phyloP scores from a whole-genome alignment of 371 early-diverging fungal genomes.

The Mortierella polycephala region DNA sequence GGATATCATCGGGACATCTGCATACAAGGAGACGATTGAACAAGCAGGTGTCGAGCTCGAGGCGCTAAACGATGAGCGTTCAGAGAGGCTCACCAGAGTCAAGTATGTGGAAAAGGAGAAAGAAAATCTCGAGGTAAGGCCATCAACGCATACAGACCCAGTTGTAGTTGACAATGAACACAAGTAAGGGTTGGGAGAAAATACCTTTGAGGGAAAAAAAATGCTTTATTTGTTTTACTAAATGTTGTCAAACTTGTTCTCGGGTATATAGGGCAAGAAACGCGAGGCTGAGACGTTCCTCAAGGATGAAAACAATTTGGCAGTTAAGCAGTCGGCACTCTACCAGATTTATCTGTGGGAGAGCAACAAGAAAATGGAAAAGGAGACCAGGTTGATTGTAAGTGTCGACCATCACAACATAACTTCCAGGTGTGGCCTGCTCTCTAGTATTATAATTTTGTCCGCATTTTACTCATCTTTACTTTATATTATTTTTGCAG shows the following conservation, averaged over 20 bases:
- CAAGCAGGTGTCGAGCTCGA: slow-evolving; percentile 76
- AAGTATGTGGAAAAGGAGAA: slow-evolving; percentile 89
- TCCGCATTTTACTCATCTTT: background rate
- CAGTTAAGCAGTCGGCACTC: slow-evolving; percentile 76
- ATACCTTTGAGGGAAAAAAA: background rate
- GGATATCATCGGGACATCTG: slow-evolving; percentile 98
- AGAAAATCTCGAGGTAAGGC: slow-evolving; percentile 71
- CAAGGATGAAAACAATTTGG: slow-evolving; percentile 82
- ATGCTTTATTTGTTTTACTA: background rate
- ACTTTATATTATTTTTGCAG: slow-evolving; percentile 26
- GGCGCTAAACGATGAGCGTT: slow-evolving; percentile 77
- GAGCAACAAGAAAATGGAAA: slow-evolving; percentile 57
- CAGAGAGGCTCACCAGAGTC: slow-evolving; percentile 86
- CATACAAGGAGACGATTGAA: slow-evolving; percentile 92
- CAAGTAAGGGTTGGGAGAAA: too few species aligned
- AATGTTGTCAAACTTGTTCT: too few species aligned
- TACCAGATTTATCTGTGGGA: slow-evolving; percentile 77
- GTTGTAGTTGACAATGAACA: background rate
- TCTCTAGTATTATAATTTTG: background rate
- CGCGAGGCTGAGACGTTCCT: slow-evolving; percentile 86
- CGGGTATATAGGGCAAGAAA: slow-evolving; percentile 71
- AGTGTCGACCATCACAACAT: background rate
- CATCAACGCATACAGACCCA: background rate
- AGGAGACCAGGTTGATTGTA: slow-evolving; percentile 62
- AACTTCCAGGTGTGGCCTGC: too few species aligned